phyloP scores from a whole-genome alignment of 331 rosid genomes.

The Malus hybrid region DNA sequence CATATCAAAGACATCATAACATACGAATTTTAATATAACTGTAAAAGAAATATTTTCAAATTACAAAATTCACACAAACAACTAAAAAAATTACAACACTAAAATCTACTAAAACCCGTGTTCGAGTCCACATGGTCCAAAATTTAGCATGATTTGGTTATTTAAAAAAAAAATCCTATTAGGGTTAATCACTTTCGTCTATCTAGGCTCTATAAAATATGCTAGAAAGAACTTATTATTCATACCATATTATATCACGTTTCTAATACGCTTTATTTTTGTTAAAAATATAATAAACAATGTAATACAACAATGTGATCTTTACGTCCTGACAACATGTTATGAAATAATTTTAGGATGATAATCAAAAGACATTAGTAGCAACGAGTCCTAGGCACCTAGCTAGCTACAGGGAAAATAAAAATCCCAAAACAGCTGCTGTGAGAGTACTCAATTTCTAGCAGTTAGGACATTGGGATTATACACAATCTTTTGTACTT shows the following conservation, averaged over 20 bases:
- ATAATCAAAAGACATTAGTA: neutral
- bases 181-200: neutral
- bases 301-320: neutral
- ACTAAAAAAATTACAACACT: too few relatives aligned
- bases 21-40: too few relatives aligned
- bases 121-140: neutral
- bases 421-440: neutral
- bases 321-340: neutral
- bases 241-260: neutral
- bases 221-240: neutral
- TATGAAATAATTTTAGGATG: neutral
- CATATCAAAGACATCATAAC: too few relatives aligned
- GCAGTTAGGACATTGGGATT: neutral
- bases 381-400: neutral
- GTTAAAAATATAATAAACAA: too few relatives aligned
- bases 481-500: neutral
- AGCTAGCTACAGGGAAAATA: neutral
- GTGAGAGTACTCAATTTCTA: neutral
- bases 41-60: too few relatives aligned
- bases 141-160: neutral
- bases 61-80: too few relatives aligned
- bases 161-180: neutral
- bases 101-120: too few relatives aligned
- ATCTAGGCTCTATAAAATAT: neutral
- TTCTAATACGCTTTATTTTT: too few relatives aligned